These are phyloP conservation scores for Stephanodiscus triporus DNA, from an alignment of 108 stramenopile genomes.

Conservation along the genomic window DNA sequence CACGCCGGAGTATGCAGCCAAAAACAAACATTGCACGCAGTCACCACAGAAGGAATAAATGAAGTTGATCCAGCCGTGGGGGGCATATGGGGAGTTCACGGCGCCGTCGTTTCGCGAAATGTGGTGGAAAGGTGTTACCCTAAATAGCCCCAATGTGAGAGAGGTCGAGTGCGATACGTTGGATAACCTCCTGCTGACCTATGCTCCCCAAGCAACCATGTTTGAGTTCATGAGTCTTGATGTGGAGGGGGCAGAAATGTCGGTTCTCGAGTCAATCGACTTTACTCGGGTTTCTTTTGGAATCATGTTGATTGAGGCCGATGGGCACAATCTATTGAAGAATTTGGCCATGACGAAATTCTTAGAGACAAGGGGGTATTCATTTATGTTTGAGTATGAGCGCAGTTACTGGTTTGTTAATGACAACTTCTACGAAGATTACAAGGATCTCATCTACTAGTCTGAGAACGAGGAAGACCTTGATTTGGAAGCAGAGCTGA, in stretches of 20 bases:
- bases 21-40: background rate
- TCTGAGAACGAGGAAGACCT: too few relatives aligned
- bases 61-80: background rate
- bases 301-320: slow-evolving; percentile 14
- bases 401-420: slow-evolving; percentile 10
- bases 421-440: background rate
- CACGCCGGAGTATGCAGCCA: slow-evolving; percentile 14
- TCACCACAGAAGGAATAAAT: background rate
- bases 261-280: slow-evolving; percentile 12
- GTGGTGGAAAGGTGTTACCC: background rate
- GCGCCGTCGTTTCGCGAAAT: background rate
- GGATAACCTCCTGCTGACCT: background rate
- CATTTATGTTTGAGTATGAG: background rate
- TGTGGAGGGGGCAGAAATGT: slow-evolving; percentile 20
- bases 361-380: slow-evolving; percentile 3
- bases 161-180: background rate
- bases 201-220: background rate
- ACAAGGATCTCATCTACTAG: slow-evolving; percentile 1
- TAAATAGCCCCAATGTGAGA: background rate
- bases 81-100: background rate
- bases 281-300: slow-evolving; percentile 18
- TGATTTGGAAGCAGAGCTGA: too few relatives aligned
- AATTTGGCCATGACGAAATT: slow-evolving; percentile 1
- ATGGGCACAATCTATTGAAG: slow-evolving; percentile 8
- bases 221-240: slow-evolving; percentile 25